These are phyloP conservation scores for Pythium scleroteichum DNA, from an alignment of 352 stramenopile genomes.

Conservation along the genomic window DNA sequence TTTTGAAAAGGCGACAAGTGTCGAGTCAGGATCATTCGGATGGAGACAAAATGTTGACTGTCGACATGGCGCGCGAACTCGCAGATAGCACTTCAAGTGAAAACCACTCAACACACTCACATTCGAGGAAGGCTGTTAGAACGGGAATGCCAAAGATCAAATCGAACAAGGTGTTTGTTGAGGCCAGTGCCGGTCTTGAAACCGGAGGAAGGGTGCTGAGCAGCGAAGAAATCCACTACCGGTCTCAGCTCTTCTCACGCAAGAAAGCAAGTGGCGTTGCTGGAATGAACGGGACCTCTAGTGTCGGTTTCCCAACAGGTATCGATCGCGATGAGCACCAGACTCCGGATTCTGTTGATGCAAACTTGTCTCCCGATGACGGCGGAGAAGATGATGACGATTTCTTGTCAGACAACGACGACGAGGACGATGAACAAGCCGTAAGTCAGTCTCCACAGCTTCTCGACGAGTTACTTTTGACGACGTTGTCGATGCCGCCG, in stretches of 20 bases:
- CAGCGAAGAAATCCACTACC: conserved; percentile 65
- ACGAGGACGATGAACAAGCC: conserved; percentile 44
- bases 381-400: conserved; percentile 34
- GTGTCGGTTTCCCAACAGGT: conserved; percentile 13
- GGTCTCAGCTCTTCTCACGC: conserved; percentile 59
- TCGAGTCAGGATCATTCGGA: neutral
- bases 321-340: conserved; percentile 8
- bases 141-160: conserved; percentile 19
- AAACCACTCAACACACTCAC: neutral
- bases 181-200: too few species aligned
- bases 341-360: neutral
- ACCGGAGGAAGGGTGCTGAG: conserved; percentile 37
- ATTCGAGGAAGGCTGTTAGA: conserved; percentile 14
- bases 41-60: conserved; percentile 6
- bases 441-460: conserved; percentile 65
- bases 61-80: neutral
- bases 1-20: conserved; percentile 27
- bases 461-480: conserved; percentile 71
- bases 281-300: conserved; percentile 9
- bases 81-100: neutral
- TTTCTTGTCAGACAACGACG: conserved; percentile 50
- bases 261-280: conserved; percentile 49
- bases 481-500: conserved; percentile 72
- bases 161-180: conserved; percentile 40
- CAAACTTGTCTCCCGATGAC: neutral